Evolutionary conservation across 2,329 filamentous ascomycete species (phyloP), one percentile per base, ranked within the genome.

Genomic region (Colletotrichum horii): DNA sequence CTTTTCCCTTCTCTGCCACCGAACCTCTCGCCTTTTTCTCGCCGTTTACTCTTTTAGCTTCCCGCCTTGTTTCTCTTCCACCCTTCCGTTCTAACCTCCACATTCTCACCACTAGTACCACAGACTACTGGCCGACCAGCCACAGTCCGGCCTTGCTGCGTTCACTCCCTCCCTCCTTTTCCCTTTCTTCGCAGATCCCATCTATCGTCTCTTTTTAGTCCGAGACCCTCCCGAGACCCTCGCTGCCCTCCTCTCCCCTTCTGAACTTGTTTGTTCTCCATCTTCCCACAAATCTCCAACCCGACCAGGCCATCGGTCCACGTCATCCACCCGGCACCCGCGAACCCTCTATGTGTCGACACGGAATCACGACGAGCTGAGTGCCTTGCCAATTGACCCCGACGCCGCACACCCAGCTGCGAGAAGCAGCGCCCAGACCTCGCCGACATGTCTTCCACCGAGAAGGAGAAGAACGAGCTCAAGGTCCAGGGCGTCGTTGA

Each of bases 401-500:
- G 66, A 68, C 70, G 12, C 38, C 14, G 14, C 15, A 62, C 22
- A 38, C 52, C 14, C 22, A 70, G 76, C 76, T 74, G 76, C 65
- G 56, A 62, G 60, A 52, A 76, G 73, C 74, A 38, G 69, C 71
- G 32, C 30, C 60, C 24, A 60, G 64, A 76, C 43, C 72, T 62
- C 52, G 38, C 64, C 78, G 78, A 43, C 65, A 84, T 84, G 83
- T 64, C 77, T 60, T 72, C 72, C 34, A 81, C 83, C 62, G 80
- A 81, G 68, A 81, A 76, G 80, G 80, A 81, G 68, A 81, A 75
- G 80, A 82, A 76, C 75, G 95, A 98, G 90, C 90, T 95, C 84
- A 97, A 96, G 91, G 90, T 93, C 84, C 93, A 97, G 85, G 95
- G 93, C 78, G 94, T 92, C 78, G 87, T 96, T 76, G 94, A 97